Base-by-base conservation (phyloP, 768 basidiomycete species). In the Psilocybe cyanescens region DNA sequence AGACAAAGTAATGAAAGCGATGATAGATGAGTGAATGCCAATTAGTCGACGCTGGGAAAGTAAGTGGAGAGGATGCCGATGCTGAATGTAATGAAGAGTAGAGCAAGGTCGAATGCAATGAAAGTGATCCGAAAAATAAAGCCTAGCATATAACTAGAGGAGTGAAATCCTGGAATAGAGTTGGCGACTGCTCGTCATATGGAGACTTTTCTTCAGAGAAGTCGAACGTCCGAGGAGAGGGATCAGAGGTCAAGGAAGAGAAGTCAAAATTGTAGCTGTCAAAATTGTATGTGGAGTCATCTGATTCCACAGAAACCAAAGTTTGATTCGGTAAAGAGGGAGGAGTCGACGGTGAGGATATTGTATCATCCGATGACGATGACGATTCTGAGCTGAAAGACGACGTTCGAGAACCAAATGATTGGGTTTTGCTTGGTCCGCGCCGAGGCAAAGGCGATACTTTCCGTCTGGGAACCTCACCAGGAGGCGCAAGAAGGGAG, bases 341-440 rank as follows among this genome's bases (percentile, higher is more conserved):
- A 4, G 63, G 63, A 3, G 63, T 64, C 24, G 59, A 37, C 6
- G 47, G 63, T 24, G 57, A 53, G 4, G 50, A 33, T 2, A 57
- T 48, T 11, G 50, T 37, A 14, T 45, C 12, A 19, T 35, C 53
- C 3, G 63, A 61, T 35, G 50, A 52, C 12, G 52, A 55, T 1
- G 61, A 55, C 1, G 33, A 46, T 0, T 58, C 57, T 44, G 58
- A 61, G 45, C 56, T 57, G 19, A 59, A 59, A n/a, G 63, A 65
- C 2, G 56, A 35, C 0, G 37, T 55, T 17, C 65, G 50, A 45
- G 57, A 46, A 49, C 12, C 17, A 17, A 39, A 41, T 33, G 19
- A 44, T 52, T 53, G 39, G 14, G 7, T 7, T 24, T 12, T 24
- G 9, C n/a, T 24, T 16, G 60, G 60, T 16, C n/a, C 3, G 28